Evolutionary conservation across 148 eudicot genomes (phyloP).

Genomic region (Oxyria digyna): DNA sequence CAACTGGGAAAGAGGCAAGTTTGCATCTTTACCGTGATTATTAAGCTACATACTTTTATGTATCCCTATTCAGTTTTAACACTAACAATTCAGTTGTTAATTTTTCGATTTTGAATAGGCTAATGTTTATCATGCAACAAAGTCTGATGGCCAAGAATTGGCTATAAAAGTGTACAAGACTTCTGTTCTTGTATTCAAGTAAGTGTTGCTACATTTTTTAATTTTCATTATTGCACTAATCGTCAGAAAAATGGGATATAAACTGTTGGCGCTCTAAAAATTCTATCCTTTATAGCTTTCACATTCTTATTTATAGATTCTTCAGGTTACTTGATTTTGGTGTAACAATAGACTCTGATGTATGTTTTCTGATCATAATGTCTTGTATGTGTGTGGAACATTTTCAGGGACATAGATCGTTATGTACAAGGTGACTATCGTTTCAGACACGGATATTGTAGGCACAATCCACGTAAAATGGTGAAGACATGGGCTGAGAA

Average conservation of each 20-base stretch:
- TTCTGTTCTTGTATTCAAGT: constrained; percentile 95
- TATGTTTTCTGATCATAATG: constrained; percentile 1
- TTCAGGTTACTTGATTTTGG: not conserved
- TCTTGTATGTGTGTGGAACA: too few relatives aligned
- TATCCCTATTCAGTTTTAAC: not conserved
- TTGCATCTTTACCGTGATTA: not conserved
- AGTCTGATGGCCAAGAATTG: constrained; percentile 74
- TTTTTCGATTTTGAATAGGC: constrained; percentile 41
- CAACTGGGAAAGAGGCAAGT: constrained; percentile 94
- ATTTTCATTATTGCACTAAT: not conserved
- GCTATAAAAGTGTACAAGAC: constrained; percentile 97
- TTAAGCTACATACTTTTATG: not conserved
- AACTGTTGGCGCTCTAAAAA: not conserved
- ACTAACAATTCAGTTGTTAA: not conserved
- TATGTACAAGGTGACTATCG: constrained; percentile 97
- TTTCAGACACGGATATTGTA: constrained; percentile 89
- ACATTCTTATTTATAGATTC: too few relatives aligned
- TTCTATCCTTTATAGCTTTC: too few relatives aligned
- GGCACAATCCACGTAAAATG: constrained; percentile 97
- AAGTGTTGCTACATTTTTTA: constrained; percentile 17
- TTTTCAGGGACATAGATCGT: constrained; percentile 80
- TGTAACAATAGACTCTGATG: not conserved
- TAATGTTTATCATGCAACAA: constrained; percentile 95
- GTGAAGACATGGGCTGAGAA: constrained; percentile 99
- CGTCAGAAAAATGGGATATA: not conserved